phyloP scores from a whole-genome alignment of 441 rosid species.

The Adansonia rubrostipa region DNA sequence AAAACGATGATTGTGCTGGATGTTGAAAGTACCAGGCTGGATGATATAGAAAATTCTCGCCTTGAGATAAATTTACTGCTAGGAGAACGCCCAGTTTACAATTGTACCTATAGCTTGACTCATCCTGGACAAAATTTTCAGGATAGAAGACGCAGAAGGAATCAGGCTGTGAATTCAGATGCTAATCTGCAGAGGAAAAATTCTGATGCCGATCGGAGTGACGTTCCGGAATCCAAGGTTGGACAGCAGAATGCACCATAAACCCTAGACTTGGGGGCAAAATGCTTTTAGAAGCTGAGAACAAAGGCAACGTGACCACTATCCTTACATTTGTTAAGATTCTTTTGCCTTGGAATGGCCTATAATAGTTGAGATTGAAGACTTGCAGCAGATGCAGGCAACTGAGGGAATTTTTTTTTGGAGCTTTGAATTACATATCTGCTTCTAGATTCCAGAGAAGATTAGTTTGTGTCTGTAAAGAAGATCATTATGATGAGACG shows the following conservation, averaged over 20 bases:
- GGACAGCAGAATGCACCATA: slow-evolving; percentile 17
- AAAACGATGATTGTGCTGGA: not conserved
- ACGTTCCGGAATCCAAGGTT: slow-evolving; percentile 42
- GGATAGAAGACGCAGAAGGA: slow-evolving; percentile 77
- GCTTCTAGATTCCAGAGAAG: slow-evolving; percentile 24
- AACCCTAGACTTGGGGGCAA: not conserved
- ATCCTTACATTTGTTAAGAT: slow-evolving; percentile 31
- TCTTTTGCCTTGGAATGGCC: slow-evolving; percentile 20
- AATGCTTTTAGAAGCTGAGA: slow-evolving; percentile 20
- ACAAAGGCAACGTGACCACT: slow-evolving; percentile 11
- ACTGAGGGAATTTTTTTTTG: slow-evolving; percentile 6
- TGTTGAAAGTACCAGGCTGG: not conserved
- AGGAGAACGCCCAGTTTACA: not conserved
- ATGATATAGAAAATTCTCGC: slow-evolving; percentile 6
- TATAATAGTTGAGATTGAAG: not conserved
- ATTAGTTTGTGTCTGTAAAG: slow-evolving; percentile 33
- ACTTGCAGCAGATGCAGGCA: slow-evolving; percentile 15
- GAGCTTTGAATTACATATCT: slow-evolving; percentile 6
- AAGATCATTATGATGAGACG: slow-evolving; percentile 26
- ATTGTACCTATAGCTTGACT: slow-evolving; percentile 8
- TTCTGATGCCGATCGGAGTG: slow-evolving; percentile 54
- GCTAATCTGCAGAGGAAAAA: slow-evolving; percentile 47
- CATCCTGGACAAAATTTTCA: slow-evolving; percentile 35
- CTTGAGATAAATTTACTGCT: not conserved
- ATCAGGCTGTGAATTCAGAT: slow-evolving; percentile 51